phyloP scores from a whole-genome alignment of 2,329 filamentous ascomycete genomes.

The Aspergillus hortae region DNA sequence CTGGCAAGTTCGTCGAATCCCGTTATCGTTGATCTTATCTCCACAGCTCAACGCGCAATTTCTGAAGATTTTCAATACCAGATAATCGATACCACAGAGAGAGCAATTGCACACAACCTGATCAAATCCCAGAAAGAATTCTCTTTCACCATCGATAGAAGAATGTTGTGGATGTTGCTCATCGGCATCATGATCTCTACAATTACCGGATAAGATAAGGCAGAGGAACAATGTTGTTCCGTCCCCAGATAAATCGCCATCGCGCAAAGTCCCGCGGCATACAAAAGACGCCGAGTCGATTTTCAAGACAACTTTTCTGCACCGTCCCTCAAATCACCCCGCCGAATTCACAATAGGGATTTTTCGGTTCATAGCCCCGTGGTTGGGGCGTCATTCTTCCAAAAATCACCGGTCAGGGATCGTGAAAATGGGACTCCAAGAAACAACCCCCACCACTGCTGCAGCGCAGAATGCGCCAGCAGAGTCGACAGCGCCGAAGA shows the following conservation, averaged over 20 bases:
- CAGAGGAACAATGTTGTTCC: constrained; percentile 20
- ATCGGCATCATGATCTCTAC: background rate
- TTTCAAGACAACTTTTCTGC: constrained; percentile 6
- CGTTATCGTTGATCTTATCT: background rate
- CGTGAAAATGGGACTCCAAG: constrained; percentile 26
- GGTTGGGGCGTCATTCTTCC: constrained; percentile 23
- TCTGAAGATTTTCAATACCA: background rate
- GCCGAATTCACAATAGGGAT: constrained; percentile 29
- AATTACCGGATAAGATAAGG: constrained; percentile 27
- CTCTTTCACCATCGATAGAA: no score
- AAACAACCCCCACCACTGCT: constrained; percentile 14
- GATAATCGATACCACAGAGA: background rate
- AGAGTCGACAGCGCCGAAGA: constrained; percentile 13
- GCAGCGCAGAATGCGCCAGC: constrained; percentile 18
- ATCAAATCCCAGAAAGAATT: no score
- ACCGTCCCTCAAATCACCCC: background rate
- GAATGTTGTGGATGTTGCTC: background rate
- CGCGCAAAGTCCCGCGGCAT: constrained; percentile 18
- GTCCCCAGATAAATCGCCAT: constrained; percentile 18
- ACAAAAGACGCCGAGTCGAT: constrained; percentile 2
- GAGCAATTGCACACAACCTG: no score
- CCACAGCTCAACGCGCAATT: background rate
- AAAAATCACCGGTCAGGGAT: constrained; percentile 6
- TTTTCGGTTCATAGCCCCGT: constrained; percentile 21
- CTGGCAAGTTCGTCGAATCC: background rate